Base-by-base conservation (phyloP, 2,329 filamentous ascomycete genomes). In the Paramyrothecium roridum region DNA sequence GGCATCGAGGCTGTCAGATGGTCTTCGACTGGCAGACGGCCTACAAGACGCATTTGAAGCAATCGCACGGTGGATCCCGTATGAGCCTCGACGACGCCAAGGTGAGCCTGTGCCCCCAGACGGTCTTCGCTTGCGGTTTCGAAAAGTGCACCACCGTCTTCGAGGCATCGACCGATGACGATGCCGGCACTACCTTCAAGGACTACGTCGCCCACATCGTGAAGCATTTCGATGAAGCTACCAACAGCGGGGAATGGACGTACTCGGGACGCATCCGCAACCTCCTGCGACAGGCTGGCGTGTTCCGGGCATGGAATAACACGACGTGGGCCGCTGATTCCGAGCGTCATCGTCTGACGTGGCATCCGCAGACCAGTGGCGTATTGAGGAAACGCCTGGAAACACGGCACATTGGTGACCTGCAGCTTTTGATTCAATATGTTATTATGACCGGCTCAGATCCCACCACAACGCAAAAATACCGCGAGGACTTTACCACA, bases 81-180 rank as follows among this genome's bases (percentile, higher is more conserved):
- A 73, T 75, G 67, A 69, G 68, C 16, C 66, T 76, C 21, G 73
- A 74, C 54, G 72, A 76, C 37, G 73, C 72, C 60, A 76, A 72
- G 60, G 69, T 76, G 43, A 71, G 69, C 23, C 64, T 79, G 6
- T 79, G 76, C 55, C 73, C 73, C 1, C 77, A 79, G 59, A 73
- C 76, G 3, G 72, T 80, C 21, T 80, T 79, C 57, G 77, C 76
- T 19, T 80, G 77, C 57, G 77, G 77, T 12, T 80, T 79, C 54
- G 71, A 73, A 54, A 71, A 71, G 51, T 80, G 77, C 57, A 58
- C 65, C 12, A 66, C 73, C n/a, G 70, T 80, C 2, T 76, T 77
- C 43, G 77, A 79, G 59, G 71, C 76, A 0, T 59, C 68, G 10
- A 67, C 67, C 23, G 75, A 77, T 47, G 66, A 67, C 19, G 73